Conservation (phyloP, 345 rosid genomes). For the Firmiana major region DNA sequence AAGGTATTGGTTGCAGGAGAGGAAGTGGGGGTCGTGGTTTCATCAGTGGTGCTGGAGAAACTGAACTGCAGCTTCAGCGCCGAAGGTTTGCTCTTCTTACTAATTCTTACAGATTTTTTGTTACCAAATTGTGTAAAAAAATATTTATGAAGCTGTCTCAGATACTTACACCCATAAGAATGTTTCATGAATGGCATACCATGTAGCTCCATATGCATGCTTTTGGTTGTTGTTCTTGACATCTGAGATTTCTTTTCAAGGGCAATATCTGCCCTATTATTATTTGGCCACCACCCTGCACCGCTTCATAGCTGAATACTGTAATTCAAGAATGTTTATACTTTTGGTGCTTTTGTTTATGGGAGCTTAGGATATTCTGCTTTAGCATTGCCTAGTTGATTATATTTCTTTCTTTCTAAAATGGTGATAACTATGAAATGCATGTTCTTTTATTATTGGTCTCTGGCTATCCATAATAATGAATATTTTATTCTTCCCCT, state of each 20-base stretch:
- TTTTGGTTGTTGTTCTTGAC: neutral
- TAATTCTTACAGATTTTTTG: neutral
- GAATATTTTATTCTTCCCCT: neutral
- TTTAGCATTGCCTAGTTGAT: neutral
- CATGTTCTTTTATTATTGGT: neutral
- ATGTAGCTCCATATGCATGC: neutral
- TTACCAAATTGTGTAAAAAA: neutral
- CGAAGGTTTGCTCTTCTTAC: constrained; percentile 50
- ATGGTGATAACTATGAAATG: neutral
- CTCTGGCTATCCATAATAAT: neutral
- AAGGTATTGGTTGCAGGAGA: constrained; percentile 58
- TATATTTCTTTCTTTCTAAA: neutral
- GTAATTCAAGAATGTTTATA: neutral
- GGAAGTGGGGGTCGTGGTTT: constrained; percentile 91
- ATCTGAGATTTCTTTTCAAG: neutral
- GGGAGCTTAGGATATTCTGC: neutral
- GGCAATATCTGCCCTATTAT: neutral
- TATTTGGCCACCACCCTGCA: neutral
- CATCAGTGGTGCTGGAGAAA: constrained; percentile 96
- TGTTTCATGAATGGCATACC: neutral
- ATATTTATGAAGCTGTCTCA: neutral
- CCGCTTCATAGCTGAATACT: neutral
- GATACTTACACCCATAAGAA: neutral
- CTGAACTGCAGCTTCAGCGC: constrained; percentile 96
- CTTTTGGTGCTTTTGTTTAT: neutral